Base-by-base conservation (phyloP, 2,329 filamentous ascomycete species). In the Fusarium veterinarium region DNA sequence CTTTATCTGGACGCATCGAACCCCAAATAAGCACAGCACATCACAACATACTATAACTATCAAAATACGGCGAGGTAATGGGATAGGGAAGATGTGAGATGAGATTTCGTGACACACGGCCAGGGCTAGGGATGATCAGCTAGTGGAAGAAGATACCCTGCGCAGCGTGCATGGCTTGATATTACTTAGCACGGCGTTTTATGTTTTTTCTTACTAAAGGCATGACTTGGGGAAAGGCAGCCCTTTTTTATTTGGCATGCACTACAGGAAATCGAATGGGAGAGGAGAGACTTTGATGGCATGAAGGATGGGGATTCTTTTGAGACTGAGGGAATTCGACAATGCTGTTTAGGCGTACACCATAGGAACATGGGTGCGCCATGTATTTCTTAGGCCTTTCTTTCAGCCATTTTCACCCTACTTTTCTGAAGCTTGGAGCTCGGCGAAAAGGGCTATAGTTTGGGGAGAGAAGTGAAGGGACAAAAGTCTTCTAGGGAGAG, bases 1-100 rank as follows among this genome's bases (percentile, higher is more conserved):
- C 76, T 85, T 63, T 81, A 81, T 66, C 79, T 91, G 72, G 88
- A 91, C 73, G 79, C 81, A 53, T 87, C 86, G 19, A 83, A 83
- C 59, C 82, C 84, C 28, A 83, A 79, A 73, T 84, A 81, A 53
- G 35, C 49, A 80, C 52, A 44, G 31, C 51, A 44, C 10, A 33
- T 14, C 51, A 37, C 4, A 44, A 46, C 55, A 44, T 33, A 56
- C 33, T 46, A 44, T 33, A 70, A 55, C 53, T 45, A 69, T 56
- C 45, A 74, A 73, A 66, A 57, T 42, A 55, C 46, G 62, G 57
- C 25, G 64, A 73, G 40, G 60, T 73, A 72, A 72, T 71, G 59
- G 68, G 63, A 67, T 61, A 51, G 40, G 48, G 41, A 23, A 62
- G 45, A 56, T 33, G 37, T 58, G 37, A 58, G 55, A 48, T 49